Evolutionary conservation across 148 eudicot genomes (phyloP).

Genomic region (Vaccinium corymbosum): DNA sequence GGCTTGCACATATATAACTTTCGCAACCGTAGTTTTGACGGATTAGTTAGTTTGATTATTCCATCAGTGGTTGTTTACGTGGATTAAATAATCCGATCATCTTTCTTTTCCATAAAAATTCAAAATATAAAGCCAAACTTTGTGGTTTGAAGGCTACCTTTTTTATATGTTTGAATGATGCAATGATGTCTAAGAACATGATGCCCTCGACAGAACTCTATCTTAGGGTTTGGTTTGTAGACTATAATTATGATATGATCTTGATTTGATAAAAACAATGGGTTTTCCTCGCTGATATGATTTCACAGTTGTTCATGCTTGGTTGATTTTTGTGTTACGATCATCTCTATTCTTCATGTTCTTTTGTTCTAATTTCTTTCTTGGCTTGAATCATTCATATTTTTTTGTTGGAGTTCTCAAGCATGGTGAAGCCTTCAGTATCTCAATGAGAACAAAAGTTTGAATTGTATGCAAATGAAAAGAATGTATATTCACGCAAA

Average conservation of each 20-base stretch:
- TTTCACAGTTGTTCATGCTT: background rate
- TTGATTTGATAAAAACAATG: background rate
- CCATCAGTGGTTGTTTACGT: background rate
- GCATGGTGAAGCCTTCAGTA: background rate
- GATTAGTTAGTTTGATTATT: background rate
- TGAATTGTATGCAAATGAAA: background rate
- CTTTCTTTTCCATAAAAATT: background rate
- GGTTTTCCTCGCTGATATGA: background rate
- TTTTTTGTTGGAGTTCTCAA: background rate
- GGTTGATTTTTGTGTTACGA: background rate
- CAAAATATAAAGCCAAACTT: background rate
- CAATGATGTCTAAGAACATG: background rate
- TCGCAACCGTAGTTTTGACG: background rate
- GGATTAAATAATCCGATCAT: background rate
- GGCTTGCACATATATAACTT: background rate
- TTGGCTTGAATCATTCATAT: background rate
- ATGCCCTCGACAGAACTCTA: background rate
- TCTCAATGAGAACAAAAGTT: background rate
- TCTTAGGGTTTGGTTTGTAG: too few species aligned
- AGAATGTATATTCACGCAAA: background rate
- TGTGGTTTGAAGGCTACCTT: background rate
- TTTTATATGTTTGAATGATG: background rate
- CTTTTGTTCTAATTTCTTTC: background rate
- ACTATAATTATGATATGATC: background rate
- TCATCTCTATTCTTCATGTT: background rate